Percentiles rank a stretch among this genome's conserved stretches.
Conservation (phyloP, 2,329 filamentous ascomycete genomes). For the Fusarium brachygibbosum region DNA sequence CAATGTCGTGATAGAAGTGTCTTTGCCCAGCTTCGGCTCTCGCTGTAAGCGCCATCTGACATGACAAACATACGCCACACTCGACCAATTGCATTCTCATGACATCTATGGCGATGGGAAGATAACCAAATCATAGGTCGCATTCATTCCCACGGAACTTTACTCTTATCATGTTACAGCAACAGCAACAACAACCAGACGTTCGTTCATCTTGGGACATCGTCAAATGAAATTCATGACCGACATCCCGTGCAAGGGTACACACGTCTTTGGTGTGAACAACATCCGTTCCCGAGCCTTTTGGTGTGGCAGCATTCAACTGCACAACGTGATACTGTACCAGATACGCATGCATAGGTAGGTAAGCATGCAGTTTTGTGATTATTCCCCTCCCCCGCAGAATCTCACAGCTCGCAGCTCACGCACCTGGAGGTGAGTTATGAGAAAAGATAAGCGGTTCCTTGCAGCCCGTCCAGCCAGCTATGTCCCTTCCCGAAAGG, state of each 20-base stretch:
- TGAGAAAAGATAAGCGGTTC: constrained; percentile 37
- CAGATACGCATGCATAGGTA: background rate
- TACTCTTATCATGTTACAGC: background rate
- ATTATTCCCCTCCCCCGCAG: constrained; percentile 29
- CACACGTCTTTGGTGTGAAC: constrained; percentile 28
- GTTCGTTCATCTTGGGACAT: constrained; percentile 20
- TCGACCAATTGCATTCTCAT: background rate
- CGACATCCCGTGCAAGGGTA: constrained; percentile 40
- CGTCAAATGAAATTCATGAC: constrained; percentile 38
- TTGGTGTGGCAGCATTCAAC: constrained; percentile 33
- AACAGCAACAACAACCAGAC: background rate
- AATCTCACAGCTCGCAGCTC: constrained; percentile 15
- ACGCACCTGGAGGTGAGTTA: constrained; percentile 17
- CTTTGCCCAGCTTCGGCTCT: constrained; percentile 7
- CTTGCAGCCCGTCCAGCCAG: constrained; percentile 35
- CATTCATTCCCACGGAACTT: background rate
- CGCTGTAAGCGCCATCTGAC: constrained; percentile 14
- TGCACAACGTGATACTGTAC: constrained; percentile 1
- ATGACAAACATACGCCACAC: background rate
- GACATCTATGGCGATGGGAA: background rate
- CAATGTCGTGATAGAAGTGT: constrained; percentile 27
- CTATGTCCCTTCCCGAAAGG: constrained; percentile 21
- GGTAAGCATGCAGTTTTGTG: constrained; percentile 18
- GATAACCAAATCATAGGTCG: background rate
- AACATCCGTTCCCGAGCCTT: constrained; percentile 20